Evolutionary conservation across 2,329 filamentous ascomycete species (phyloP).

Genomic region (Epichloe hybrida): DNA sequence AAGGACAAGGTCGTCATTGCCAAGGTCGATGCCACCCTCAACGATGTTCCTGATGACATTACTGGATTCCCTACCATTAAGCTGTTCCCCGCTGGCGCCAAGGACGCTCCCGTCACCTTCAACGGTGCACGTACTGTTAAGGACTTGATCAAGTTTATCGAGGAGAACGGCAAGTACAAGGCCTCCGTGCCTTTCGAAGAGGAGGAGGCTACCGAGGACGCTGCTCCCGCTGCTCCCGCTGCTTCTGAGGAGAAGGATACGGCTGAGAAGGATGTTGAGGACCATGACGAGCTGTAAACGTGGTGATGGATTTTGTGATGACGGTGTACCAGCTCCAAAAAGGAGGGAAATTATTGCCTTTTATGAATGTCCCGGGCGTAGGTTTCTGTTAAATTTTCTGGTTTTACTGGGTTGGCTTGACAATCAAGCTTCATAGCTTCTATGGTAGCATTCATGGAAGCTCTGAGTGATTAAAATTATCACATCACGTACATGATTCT

Average conservation of each 20-base stretch:
- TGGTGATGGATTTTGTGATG: neutral
- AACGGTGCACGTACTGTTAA: slow-evolving; percentile 76
- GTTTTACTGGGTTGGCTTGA: slow-evolving; percentile 6
- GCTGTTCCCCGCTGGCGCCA: slow-evolving; percentile 83
- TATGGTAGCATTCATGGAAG: slow-evolving; percentile 12
- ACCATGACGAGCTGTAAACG: slow-evolving; percentile 59
- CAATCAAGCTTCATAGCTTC: slow-evolving; percentile 14
- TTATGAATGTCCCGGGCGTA: slow-evolving; percentile 20
- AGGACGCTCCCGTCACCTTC: slow-evolving; percentile 77
- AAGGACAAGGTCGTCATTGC: slow-evolving; percentile 80
- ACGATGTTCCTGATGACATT: slow-evolving; percentile 95
- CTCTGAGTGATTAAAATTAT: neutral
- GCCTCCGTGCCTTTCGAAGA: slow-evolving; percentile 49
- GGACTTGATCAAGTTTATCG: slow-evolving; percentile 83
- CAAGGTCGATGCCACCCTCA: slow-evolving; percentile 92
- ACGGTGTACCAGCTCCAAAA: slow-evolving; percentile 6
- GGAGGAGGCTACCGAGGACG: slow-evolving; percentile 38
- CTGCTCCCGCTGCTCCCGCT: slow-evolving; percentile 37
- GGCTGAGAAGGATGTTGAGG: slow-evolving; percentile 31
- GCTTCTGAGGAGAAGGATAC: slow-evolving; percentile 36
- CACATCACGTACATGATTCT: neutral
- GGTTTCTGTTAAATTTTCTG: slow-evolving; percentile 10
- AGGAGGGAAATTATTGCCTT: slow-evolving; percentile 15
- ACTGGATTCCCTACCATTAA: slow-evolving; percentile 99
- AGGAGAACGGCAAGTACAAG: slow-evolving; percentile 88